Evolutionary conservation across 208 protist species (phyloP).

Genomic region (Naegleria lovaniensis): DNA sequence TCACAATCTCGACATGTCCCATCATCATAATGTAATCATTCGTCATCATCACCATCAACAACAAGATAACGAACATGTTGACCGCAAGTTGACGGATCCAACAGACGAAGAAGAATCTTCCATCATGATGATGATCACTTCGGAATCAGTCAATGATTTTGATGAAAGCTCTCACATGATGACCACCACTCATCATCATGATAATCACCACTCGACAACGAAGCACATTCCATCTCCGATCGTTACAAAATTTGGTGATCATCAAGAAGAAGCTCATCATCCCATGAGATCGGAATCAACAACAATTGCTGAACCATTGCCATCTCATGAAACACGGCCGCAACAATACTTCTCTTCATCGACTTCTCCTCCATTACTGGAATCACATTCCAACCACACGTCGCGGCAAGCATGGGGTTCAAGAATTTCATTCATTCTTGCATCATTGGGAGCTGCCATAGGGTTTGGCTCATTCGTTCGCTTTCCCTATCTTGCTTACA

Average conservation of each 20-base stretch:
- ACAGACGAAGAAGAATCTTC: not conserved
- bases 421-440: not conserved
- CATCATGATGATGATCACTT: not conserved
- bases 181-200: not conserved
- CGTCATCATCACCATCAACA: not conserved
- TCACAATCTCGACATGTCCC: too few relatives aligned
- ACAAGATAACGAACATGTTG: not conserved
- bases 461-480: slow-evolving; percentile 4
- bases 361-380: not conserved
- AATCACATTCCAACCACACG: not conserved
- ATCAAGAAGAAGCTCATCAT: not conserved
- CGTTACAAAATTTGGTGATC: not conserved
- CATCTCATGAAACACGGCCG: too few relatives aligned
- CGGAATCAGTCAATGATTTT: not conserved
- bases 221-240: too few relatives aligned
- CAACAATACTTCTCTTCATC: not conserved
- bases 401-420: not conserved
- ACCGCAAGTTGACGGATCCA: not conserved
- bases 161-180: not conserved
- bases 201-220: not conserved
- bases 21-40: too few relatives aligned
- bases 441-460: slow-evolving; percentile 5
- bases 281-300: not conserved
- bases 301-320: not conserved
- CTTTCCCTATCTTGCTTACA: slow-evolving; percentile 7